Base-by-base conservation (phyloP, 306 rosid genomes). In the Echinosophora koreensis region DNA sequence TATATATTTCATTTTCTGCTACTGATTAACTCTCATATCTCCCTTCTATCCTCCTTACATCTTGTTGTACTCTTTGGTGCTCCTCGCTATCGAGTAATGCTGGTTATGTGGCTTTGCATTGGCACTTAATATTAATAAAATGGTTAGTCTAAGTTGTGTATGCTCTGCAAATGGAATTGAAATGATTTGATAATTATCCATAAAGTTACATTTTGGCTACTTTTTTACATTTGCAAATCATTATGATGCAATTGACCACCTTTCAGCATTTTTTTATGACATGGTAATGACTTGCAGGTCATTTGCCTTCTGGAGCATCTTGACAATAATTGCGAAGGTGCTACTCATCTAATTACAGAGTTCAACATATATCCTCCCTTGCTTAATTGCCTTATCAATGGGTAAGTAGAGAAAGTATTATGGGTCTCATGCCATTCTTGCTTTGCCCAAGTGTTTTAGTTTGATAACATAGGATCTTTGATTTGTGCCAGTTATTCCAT, bases 331-430 rank as follows among this genome's bases (percentile, higher is more conserved):
- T 5, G 69, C 50, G 47, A 73, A 41, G 72, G 80, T 84, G 78
- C 90, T 38, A 70, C 79, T 71, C 82, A 42, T 80, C 90, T 90
- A 71, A 81, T 95, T 76, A 17, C 66, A 59, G 93, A 88, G 74
- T 49, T 74, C 69, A 82, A 79, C 79, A 66, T 95, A 64, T 92
- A 90, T 86, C 90, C 97, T 39, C 90, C 89, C 64, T 83, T 95
- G 88, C 91, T 95, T 27, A 92, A 92, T 86, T 92, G 96, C 82
- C 91, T 95, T 66, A 56, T 89, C 49, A 81, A 86, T 50, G 97
- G 99, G 99, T 95, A 83, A 88, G 89, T 78, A 74, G 18, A 52
- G 22, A 64, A 67, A 68, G 30, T 37, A 39, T 69, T 38, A 39
- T 47, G n/a, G 55, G 46, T 34, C 66, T 71, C 73, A 22, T 11